Base-by-base conservation (phyloP, 2,329 filamentous ascomycete species). In the Xenoacremonium recifei region DNA sequence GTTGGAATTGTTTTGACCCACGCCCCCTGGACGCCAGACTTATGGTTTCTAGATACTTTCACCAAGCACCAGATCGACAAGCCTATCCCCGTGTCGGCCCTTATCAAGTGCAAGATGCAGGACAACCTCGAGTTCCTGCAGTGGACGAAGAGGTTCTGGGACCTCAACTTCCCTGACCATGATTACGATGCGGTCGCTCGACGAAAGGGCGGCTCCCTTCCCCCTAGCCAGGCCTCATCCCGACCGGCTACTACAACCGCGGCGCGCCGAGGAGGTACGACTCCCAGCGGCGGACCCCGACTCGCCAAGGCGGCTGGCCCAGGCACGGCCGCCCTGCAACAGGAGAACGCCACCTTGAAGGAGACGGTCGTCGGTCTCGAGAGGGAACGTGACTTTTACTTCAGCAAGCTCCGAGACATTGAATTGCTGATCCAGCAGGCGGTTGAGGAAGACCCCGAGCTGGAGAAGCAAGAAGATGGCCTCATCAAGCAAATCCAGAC, bases 71-170 rank as follows among this genome's bases (percentile, higher is more conserved):
- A 83, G 51, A 79, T 99, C 72, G 91, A 97, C 59, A 90, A 90
- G 65, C 85, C 87, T 20, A 84, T 99, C 57, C 89, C 89, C 45
- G 89, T 97, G 64, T 83, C 96, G 67, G 76, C 79, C 44, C 83
- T 99, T 46, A 82, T 93, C 59, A 99, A 97, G 70, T 99, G 93
- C 78, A 96, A 96, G 77, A 99, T 99, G 92, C 93, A 99, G 78
- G 93, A 99, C 70, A 99, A 99, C 74, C 87, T 99, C 58, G 93
- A 97, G 65, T 99, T 99, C 67, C 77, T 99, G 47, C 93, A 99
- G 72, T 99, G 90, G 87, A 85, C 85, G 45, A 99, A 99, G 80
- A 78, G 80, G 57, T 96, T 90, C 75, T 99, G 93, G 93, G 93
- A 99, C 62, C 89, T 96, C 65, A 90, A 96, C 76, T 99, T 89